Evolutionary conservation across 441 rosid genomes (phyloP).

Genomic region (Erodium moschatum): DNA sequence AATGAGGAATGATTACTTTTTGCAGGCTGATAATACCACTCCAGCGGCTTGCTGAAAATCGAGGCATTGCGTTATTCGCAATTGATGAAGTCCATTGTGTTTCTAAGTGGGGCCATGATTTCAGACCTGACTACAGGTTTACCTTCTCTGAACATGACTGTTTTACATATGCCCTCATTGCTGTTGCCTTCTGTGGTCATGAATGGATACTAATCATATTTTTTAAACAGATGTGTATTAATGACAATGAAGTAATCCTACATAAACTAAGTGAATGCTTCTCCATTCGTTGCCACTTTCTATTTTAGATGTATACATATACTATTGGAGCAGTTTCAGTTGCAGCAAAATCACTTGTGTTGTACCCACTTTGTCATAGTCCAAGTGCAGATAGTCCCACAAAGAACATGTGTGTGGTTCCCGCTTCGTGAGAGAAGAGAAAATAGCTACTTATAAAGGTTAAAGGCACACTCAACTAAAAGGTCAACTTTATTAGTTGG

Average conservation of each 20-base stretch:
- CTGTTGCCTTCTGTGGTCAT: not conserved
- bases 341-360: not conserved
- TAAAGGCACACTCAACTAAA: too few relatives aligned
- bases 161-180: not conserved
- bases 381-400: conserved; percentile 6
- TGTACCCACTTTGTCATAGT: not conserved
- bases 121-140: conserved; percentile 78
- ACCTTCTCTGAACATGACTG: conserved; percentile 9
- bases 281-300: too few relatives aligned
- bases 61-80: conserved; percentile 79
- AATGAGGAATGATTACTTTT: conserved; percentile 8
- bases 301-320: too few relatives aligned
- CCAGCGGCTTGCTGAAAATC: conserved; percentile 61
- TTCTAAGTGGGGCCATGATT: conserved; percentile 96
- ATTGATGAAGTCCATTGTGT: conserved; percentile 90
- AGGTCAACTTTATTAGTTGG: too few relatives aligned
- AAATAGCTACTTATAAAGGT: too few relatives aligned
- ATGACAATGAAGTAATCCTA: too few relatives aligned
- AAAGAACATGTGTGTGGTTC: not conserved
- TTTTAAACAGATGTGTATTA: too few relatives aligned
- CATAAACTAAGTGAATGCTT: not conserved
- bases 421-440: not conserved
- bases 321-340: not conserved
- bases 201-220: too few relatives aligned
- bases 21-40: conserved; percentile 63